A percentile compares a stretch with the other conserved stretches of the same genome.
These are phyloP conservation scores for Periconia sp. DNA, from an alignment of 2,329 filamentous ascomycete genomes.

Conservation along the genomic window DNA sequence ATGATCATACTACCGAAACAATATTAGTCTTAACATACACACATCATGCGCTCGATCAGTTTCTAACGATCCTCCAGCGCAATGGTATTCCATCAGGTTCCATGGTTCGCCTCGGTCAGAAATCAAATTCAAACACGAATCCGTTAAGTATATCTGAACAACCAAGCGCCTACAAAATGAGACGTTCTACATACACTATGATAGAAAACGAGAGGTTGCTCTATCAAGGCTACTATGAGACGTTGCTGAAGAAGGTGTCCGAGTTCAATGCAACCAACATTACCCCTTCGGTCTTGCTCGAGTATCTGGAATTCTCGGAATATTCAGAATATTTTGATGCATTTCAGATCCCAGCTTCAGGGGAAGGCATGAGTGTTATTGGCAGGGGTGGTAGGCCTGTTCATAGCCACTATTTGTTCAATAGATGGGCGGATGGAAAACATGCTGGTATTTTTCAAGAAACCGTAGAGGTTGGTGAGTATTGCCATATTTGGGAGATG, in stretches of 20 bases:
- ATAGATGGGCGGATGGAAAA: constrained; percentile 59
- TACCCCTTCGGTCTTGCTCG: constrained; percentile 41
- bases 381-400: constrained; percentile 56
- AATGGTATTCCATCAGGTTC: constrained; percentile 58
- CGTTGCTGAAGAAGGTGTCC: constrained; percentile 16
- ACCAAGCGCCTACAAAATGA: constrained; percentile 37
- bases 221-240: constrained; percentile 38
- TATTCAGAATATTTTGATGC: constrained; percentile 62
- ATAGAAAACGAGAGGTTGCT: constrained; percentile 52
- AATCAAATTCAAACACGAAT: constrained; percentile 58
- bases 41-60: constrained; percentile 57
- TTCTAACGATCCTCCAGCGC: constrained; percentile 67
- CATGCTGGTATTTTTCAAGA: constrained; percentile 53
- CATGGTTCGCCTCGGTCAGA: constrained; percentile 70
- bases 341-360: constrained; percentile 56
- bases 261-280: constrained; percentile 13
- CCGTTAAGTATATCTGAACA: constrained; percentile 56
- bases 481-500: constrained; percentile 61
- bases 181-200: constrained; percentile 43
- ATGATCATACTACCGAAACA: constrained; percentile 55
- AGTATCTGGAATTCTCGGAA: constrained; percentile 60
- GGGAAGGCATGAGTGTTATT: constrained; percentile 55
- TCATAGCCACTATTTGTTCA: constrained; percentile 57
- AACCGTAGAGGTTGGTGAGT: constrained; percentile 29
- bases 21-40: constrained; percentile 73